phyloP scores from a whole-genome alignment of 2,329 filamentous ascomycete genomes.

The Byssoonygena ceratinophila region DNA sequence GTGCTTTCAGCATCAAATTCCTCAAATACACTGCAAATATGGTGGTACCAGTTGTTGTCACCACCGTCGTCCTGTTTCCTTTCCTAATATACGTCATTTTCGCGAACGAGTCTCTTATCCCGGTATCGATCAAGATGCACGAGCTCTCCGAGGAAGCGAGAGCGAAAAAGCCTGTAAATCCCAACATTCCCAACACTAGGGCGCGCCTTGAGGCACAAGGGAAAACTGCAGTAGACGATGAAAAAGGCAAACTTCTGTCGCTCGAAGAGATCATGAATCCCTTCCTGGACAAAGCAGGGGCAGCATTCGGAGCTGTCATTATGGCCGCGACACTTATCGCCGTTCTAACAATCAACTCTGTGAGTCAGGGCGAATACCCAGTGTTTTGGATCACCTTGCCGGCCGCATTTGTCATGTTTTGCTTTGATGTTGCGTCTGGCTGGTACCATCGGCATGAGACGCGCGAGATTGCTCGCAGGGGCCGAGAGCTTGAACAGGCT shows the following conservation, averaged over 20 bases:
- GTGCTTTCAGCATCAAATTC: constrained; percentile 61
- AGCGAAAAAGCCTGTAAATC: constrained; percentile 53
- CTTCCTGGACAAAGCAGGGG: constrained; percentile 57
- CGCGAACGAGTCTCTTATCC: constrained; percentile 52
- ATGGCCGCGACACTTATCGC: constrained; percentile 59
- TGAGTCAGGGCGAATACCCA: constrained; percentile 44
- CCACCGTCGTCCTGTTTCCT: constrained; percentile 57
- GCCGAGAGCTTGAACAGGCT: constrained; percentile 40
- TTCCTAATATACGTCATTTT: constrained; percentile 62
- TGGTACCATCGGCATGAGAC: constrained; percentile 55
- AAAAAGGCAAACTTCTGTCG: constrained; percentile 47
- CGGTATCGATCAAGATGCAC: constrained; percentile 56
- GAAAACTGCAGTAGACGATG: constrained; percentile 32
- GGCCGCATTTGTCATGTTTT: constrained; percentile 57
- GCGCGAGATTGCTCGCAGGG: constrained; percentile 49
- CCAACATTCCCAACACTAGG: constrained; percentile 58
- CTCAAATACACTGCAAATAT: constrained; percentile 67
- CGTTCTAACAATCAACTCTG: constrained; percentile 55
- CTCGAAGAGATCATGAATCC: constrained; percentile 68
- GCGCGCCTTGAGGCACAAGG: constrained; percentile 47
- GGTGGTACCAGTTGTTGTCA: constrained; percentile 61
- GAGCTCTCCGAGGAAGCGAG: constrained; percentile 51
- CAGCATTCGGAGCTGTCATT: constrained; percentile 52
- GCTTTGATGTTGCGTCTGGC: constrained; percentile 54
- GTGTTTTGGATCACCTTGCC: constrained; percentile 62